A percentile compares a stretch with the other conserved stretches of the same genome.
Conservation (phyloP, 2,329 filamentous ascomycete species). For the Ceratocystis cacaofunesta region DNA sequence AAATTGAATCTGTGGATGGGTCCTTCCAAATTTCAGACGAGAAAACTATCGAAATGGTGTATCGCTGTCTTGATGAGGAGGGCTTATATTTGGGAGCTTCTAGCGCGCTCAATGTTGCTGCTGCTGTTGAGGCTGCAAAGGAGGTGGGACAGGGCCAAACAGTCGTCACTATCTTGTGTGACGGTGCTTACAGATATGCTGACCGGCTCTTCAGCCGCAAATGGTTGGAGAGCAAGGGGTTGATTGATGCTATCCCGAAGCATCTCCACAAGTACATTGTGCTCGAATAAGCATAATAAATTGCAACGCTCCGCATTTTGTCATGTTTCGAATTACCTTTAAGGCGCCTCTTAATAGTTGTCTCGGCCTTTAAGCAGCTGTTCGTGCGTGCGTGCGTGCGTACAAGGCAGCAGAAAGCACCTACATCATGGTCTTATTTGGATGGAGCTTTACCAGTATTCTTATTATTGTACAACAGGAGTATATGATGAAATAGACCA, state of each 20-base stretch:
- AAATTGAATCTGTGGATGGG: constrained; percentile 71
- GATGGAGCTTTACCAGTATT: not conserved
- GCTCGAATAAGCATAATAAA: constrained; percentile 42
- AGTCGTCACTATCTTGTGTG: constrained; percentile 84
- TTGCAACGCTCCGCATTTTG: not conserved
- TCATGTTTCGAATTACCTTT: not conserved
- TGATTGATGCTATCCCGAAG: constrained; percentile 67
- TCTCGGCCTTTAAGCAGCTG: not conserved
- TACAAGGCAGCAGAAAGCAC: not conserved
- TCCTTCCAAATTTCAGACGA: constrained; percentile 76
- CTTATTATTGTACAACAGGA: constrained; percentile 18
- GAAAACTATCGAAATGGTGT: constrained; percentile 96
- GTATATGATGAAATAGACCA: not conserved
- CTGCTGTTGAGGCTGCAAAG: constrained; percentile 84
- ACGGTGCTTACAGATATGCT: constrained; percentile 94
- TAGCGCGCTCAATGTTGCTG: constrained; percentile 86
- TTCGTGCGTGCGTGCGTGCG: no score
- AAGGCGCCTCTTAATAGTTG: not conserved
- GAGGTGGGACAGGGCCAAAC: constrained; percentile 78
- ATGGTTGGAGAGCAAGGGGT: constrained; percentile 77
- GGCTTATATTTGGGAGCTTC: constrained; percentile 90
- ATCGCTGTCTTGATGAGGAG: constrained; percentile 88
- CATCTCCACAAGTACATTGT: constrained; percentile 90
- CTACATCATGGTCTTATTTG: not conserved
- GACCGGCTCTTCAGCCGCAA: constrained; percentile 82